phyloP scores from a whole-genome alignment of 768 basidiomycete species.

The Russula emetica region DNA sequence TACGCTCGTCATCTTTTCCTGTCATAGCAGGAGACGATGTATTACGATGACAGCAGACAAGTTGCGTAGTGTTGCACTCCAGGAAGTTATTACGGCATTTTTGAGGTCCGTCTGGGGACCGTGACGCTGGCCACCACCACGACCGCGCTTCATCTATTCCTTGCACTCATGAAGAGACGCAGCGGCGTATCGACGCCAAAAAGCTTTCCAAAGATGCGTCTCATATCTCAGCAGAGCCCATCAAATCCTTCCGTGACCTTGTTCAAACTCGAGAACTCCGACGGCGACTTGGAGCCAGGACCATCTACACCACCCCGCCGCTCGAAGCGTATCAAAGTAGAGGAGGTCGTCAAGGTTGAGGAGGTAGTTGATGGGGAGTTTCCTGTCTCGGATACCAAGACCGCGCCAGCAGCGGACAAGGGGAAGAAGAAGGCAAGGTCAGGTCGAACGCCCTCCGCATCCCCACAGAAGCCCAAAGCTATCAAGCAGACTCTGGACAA shows the following conservation, averaged over 20 bases:
- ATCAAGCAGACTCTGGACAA: constrained; percentile 50
- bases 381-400: neutral
- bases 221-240: constrained; percentile 19
- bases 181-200: neutral
- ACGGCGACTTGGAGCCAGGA: constrained; percentile 20
- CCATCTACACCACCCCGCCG: constrained; percentile 26
- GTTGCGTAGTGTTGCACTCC: no score
- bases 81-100: neutral
- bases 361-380: constrained; percentile 19
- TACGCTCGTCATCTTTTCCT: no score
- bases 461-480: constrained; percentile 52
- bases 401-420: neutral
- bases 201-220: neutral
- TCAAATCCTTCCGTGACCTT: constrained; percentile 25
- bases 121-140: neutral
- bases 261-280: constrained; percentile 28
- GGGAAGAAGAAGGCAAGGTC: constrained; percentile 1
- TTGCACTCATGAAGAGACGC: constrained; percentile 20
- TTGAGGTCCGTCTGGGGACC: no score
- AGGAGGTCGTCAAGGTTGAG: constrained; percentile 14
- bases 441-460: constrained; percentile 30
- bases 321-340: constrained; percentile 36
- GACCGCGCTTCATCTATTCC: neutral
- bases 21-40: no score
- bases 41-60: no score